Evolutionary conservation across 2,329 filamentous ascomycete species (phyloP), one percentile per base, ranked within the genome.

Genomic region (Annulohypoxylon truncatum): DNA sequence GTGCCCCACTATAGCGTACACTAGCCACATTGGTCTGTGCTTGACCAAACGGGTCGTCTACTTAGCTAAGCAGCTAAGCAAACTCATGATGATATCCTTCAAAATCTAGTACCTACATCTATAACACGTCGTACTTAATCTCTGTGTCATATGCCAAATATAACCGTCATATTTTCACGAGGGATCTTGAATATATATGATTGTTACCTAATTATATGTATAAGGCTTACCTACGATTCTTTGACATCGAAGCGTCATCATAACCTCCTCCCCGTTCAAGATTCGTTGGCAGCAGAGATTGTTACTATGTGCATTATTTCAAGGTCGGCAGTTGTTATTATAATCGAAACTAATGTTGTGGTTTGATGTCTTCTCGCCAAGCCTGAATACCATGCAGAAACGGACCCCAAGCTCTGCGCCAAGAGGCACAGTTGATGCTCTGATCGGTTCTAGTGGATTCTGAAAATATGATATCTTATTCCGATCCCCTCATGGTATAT

Each of bases 341-440:
- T 42, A 54, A 44, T 54, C 6, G 26, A 54, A 54, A 44, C 52
- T 4, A 20, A 28, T 40, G 13, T 29, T 54, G n/a, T 54, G 24
- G 38, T 22, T 54, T 44, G 20, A 24, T n/a, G 35, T 12, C 26
- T 31, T 44, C 35, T 20, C 28, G 52, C 52, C 52, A 54, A 54
- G 52, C 22, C 35, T 31, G 9, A 44, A 44, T n/a, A 44, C 4
- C 52, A 54, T 54, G 33, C 50, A 40, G 22, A 40, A 42, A 53
- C 35, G 10, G 33, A 42, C 33, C 51, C 29, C 35, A 28, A 15
- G 50, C 33, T 10, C 38, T 42, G 10, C 20, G 51, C 51, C 35
- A 54, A 54, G 51, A 40, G 24, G 24, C 24, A 29, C 51, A 54
- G 24, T 54, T 29, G 35, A 54, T 54, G 18, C 51, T 26, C 35